Conservation (phyloP, 768 basidiomycete genomes). For the Trametes sanguinea region DNA sequence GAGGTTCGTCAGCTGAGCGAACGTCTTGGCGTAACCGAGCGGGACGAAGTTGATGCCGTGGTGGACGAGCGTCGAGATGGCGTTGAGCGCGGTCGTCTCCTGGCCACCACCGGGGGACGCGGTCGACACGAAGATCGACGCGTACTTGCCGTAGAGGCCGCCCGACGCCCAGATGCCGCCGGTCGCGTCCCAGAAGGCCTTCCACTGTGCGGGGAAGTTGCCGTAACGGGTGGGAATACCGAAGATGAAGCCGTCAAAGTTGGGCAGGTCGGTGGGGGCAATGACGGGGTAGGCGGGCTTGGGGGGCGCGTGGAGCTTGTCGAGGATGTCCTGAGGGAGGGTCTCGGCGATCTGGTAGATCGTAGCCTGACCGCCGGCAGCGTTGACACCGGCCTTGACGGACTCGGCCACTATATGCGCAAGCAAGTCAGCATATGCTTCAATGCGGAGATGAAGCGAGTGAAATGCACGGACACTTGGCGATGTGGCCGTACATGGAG, state of each 20-base stretch:
- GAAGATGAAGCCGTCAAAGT: conserved; percentile 76
- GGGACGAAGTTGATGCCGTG: conserved; percentile 58
- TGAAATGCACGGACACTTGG: conserved; percentile 49
- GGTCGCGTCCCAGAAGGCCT: conserved; percentile 80
- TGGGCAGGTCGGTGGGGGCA: conserved; percentile 52
- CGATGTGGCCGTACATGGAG: conserved; percentile 75
- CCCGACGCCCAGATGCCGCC: conserved; percentile 66
- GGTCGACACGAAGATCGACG: conserved; percentile 72
- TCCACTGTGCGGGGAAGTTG: conserved; percentile 80
- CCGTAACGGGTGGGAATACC: conserved; percentile 85
- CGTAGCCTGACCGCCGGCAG: conserved; percentile 45
- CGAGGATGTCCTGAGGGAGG: conserved; percentile 65
- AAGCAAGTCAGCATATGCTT: not conserved
- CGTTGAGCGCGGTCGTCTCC: conserved; percentile 39
- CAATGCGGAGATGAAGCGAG: not conserved
- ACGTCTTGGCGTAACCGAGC: conserved; percentile 49
- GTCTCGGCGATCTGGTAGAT: conserved; percentile 76
- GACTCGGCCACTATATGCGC: conserved; percentile 59
- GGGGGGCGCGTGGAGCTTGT: conserved; percentile 68
- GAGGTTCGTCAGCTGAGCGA: conserved; percentile 42
- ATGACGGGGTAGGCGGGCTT: conserved; percentile 76
- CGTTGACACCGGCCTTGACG: conserved; percentile 43
- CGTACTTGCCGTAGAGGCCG: conserved; percentile 73
- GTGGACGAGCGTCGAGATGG: conserved; percentile 52
- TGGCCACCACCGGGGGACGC: conserved; percentile 78